Base-by-base conservation (phyloP, 768 basidiomycete genomes). In the Boletus barrowsii region DNA sequence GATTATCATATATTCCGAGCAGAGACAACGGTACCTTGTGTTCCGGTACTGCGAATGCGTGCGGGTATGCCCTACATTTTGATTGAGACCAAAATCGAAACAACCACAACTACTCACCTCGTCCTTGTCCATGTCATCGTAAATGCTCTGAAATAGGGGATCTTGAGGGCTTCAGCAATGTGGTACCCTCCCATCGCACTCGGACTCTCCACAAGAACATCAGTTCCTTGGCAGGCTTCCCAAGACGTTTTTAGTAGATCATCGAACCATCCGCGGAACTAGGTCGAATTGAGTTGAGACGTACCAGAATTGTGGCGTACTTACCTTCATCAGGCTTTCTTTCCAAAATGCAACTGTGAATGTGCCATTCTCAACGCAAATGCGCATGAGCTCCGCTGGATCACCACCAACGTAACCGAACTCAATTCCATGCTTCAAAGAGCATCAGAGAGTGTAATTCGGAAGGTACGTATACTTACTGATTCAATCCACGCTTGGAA, bases 61-160 rank as follows among this genome's bases (percentile, higher is more conserved):
- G 96, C 3, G 97, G 96, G 70, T 98, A 99, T 7, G 90, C 94
- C 64, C 90, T 89, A 47, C 40, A 52, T 48, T 54, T 53, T 41
- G 36, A 29, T 62, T 39, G 43, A 49, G 14, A 24, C 13, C 7
- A 22, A 29, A 40, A 18, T 49, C 20, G 35, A 36, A 46, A 40
- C 20, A 52, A 15, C 11, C 41, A 24, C 20, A 45, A 18, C 18
- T 36, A 35, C 39, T 57, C 26, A 82, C 88, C 93, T 82, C 26
- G 96, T 98, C 49, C 96, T 81, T 13, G 92, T 88, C 95, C 96
- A 98, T 0, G 91, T 92, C 97, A 98, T 98, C 0, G 95, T 96
- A 68, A 98, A 97, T 9, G 93, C 93, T 54, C 93, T 79, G 73
- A 88, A 99, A 69, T 96, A 99, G 2, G 96, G 96, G 37, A 98